These are phyloP conservation scores for Hygrocybe punicea DNA, from an alignment of 768 basidiomycete genomes.

Conservation along the genomic window DNA sequence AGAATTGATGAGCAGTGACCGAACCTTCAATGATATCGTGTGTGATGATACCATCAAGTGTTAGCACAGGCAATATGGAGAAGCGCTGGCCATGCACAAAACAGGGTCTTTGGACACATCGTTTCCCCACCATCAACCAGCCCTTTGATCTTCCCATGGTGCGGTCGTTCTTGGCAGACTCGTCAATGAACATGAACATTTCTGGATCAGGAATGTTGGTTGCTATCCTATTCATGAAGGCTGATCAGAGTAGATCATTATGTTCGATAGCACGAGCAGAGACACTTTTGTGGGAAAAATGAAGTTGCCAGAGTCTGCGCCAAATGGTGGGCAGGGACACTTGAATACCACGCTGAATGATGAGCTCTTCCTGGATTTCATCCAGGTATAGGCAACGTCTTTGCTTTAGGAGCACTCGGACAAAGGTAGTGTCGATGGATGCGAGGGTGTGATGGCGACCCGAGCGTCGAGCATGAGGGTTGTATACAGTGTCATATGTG, in stretches of 20 bases:
- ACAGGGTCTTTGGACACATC: conserved; percentile 19
- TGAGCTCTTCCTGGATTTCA: background rate
- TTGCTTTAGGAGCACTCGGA: too few species aligned
- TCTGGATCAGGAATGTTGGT: background rate
- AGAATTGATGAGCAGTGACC: conserved; percentile 31
- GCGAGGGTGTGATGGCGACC: conserved; percentile 7
- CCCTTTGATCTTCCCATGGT: conserved; percentile 19
- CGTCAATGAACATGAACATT: conserved; percentile 25
- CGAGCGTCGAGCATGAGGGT: conserved; percentile 4
- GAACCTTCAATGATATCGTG: conserved; percentile 36
- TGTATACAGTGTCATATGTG: background rate
- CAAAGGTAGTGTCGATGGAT: too few species aligned
- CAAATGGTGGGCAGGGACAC: background rate
- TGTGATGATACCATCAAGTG: conserved; percentile 28
- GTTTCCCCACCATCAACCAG: conserved; percentile 16
- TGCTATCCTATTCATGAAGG: conserved; percentile 6
- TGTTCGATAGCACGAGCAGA: conserved; percentile 1
- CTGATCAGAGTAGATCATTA: background rate
- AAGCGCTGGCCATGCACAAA: conserved; percentile 28
- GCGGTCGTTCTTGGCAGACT: conserved; percentile 24
- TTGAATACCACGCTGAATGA: background rate
- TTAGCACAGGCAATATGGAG: conserved; percentile 30
- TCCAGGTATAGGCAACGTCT: too few species aligned
- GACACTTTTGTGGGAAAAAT: background rate
- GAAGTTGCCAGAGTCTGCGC: background rate